phyloP scores from a whole-genome alignment of 768 basidiomycete genomes.

The Lentinula guzmanii region DNA sequence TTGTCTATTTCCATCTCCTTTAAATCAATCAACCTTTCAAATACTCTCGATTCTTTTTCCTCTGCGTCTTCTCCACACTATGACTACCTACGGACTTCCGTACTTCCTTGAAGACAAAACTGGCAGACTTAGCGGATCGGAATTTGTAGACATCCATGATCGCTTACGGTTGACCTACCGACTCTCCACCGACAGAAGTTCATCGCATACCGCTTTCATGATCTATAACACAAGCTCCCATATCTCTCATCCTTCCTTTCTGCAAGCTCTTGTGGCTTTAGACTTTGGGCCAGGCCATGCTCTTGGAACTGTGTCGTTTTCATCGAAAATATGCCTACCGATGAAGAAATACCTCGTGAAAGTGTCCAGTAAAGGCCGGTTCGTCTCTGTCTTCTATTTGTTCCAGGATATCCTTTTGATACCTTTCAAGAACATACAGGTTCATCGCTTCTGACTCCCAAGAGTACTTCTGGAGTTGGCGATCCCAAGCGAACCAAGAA shows the following conservation, averaged over 20 bases:
- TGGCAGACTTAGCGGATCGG: slow-evolving; percentile 45
- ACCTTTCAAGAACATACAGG: slow-evolving; percentile 31
- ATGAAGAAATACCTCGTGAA: slow-evolving; percentile 53
- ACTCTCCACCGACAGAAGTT: slow-evolving; percentile 35
- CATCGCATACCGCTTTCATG: slow-evolving; percentile 42
- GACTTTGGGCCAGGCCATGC: slow-evolving; percentile 44
- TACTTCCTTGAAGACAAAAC: slow-evolving; percentile 62
- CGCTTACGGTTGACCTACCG: slow-evolving; percentile 47
- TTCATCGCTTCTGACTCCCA: slow-evolving; percentile 57
- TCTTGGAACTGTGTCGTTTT: slow-evolving; percentile 47
- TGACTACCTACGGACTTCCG: slow-evolving; percentile 49
- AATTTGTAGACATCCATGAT: slow-evolving; percentile 59
- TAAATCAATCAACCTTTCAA: neutral
- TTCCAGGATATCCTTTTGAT: slow-evolving; percentile 3
- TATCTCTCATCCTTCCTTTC: slow-evolving; percentile 14
- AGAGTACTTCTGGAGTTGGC: slow-evolving; percentile 56
- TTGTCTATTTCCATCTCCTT: neutral
- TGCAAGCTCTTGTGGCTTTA: slow-evolving; percentile 34
- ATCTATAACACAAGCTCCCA: slow-evolving; percentile 38
- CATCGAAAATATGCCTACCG: slow-evolving; percentile 23
- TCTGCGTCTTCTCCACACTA: slow-evolving; percentile 2
- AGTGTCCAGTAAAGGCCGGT: slow-evolving; percentile 36
- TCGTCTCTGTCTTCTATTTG: slow-evolving; percentile 4
- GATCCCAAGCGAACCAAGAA: slow-evolving; percentile 43
- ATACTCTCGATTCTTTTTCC: neutral